A percentile compares a stretch with the other conserved stretches of the same genome.
phyloP scores from a whole-genome alignment of 2,329 filamentous ascomycete species.

The Xylariales sp. region DNA sequence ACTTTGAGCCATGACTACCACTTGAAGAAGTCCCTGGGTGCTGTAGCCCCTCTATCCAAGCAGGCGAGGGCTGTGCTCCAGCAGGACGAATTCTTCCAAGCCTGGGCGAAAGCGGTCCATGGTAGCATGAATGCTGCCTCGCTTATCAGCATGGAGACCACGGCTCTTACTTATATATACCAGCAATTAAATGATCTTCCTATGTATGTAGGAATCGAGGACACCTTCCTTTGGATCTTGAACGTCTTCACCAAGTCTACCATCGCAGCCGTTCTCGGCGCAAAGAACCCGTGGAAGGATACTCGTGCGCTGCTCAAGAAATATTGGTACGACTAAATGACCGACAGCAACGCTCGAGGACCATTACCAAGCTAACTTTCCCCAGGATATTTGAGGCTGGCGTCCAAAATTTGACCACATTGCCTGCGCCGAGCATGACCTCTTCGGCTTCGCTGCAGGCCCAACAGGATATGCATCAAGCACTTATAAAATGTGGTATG shows the following conservation, averaged over 20 bases:
- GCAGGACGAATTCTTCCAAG: conserved; percentile 1
- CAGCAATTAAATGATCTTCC: conserved; percentile 1
- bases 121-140: conserved; percentile 1
- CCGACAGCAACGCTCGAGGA: too few species aligned
- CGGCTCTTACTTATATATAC: background rate
- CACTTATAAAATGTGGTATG: conserved; percentile 5
- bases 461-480: conserved; percentile 1
- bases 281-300: background rate
- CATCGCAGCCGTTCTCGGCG: background rate
- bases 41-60: conserved; percentile 1
- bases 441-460: background rate
- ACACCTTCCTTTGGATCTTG: conserved; percentile 1
- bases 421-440: background rate
- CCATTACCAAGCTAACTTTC: background rate
- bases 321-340: conserved; percentile 3
- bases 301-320: background rate
- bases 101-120: background rate
- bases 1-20: conserved; percentile 33
- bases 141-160: conserved; percentile 2
- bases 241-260: background rate
- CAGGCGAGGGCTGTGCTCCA: background rate
- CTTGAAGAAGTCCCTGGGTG: conserved; percentile 7
- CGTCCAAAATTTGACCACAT: background rate
- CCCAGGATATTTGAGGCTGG: background rate
- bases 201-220: conserved; percentile 1